A percentile compares a stretch with the other conserved stretches of the same genome.
Evolutionary conservation across 345 rosid genomes (phyloP).

Genomic region (Lagerstroemia speciosa): DNA sequence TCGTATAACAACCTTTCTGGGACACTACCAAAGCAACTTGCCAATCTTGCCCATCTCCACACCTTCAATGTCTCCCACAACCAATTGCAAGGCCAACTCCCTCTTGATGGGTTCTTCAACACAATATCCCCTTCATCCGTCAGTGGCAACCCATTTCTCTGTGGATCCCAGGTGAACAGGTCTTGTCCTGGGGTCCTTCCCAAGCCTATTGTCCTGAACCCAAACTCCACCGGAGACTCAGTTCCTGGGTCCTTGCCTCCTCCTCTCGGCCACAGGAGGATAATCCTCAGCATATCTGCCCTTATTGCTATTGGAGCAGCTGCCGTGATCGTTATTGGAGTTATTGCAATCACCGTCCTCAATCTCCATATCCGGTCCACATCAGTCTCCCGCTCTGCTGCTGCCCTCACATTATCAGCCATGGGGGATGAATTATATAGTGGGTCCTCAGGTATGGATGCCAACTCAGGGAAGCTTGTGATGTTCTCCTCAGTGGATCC

Average conservation of each 20-base stretch:
- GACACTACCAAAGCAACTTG: conserved; percentile 64
- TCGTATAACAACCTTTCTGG: conserved; percentile 60
- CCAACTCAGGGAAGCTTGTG: conserved; percentile 98
- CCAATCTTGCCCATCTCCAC: conserved; percentile 57
- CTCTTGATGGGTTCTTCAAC: conserved; percentile 78
- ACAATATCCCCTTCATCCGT: conserved; percentile 64
- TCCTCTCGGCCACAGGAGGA: conserved; percentile 54
- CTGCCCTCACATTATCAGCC: conserved; percentile 58
- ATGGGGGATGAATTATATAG: conserved; percentile 62
- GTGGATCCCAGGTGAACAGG: conserved; percentile 69
- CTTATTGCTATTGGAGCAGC: conserved; percentile 98
- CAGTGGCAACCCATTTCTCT: conserved; percentile 66
- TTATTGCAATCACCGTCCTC: conserved; percentile 83
- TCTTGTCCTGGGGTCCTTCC: conserved; percentile 86
- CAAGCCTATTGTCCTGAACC: conserved; percentile 91
- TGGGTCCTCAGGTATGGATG: conserved; percentile 70
- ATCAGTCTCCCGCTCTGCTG: conserved; percentile 53
- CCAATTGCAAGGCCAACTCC: conserved; percentile 70
- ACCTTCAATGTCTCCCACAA: conserved; percentile 87
- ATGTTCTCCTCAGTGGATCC: conserved; percentile 98
- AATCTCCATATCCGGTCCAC: conserved; percentile 69
- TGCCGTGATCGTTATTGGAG: conserved; percentile 82
- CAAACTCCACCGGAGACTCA: conserved; percentile 63
- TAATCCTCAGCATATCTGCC: conserved; percentile 84
- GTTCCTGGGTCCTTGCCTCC: conserved; percentile 36